A percentile compares a stretch with the other conserved stretches of the same genome.
These are phyloP conservation scores for Sugiyamaella pinicola DNA, from an alignment of 1,139 yeast genomes.

Conservation along the genomic window DNA sequence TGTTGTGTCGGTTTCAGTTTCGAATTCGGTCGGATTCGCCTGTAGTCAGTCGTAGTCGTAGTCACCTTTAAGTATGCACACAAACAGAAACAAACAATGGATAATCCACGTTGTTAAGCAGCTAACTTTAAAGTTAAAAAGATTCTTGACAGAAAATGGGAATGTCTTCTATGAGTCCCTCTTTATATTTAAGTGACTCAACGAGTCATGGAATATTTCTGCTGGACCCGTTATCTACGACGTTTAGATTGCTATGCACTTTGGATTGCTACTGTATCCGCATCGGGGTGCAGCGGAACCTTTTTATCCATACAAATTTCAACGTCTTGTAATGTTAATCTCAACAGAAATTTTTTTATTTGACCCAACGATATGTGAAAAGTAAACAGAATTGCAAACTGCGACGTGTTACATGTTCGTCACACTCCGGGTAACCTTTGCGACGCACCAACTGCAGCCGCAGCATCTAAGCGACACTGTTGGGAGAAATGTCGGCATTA, in stretches of 20 bases:
- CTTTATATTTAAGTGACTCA: background rate
- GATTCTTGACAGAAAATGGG: background rate
- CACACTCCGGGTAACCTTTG: too few relatives aligned
- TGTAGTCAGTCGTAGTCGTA: too few relatives aligned
- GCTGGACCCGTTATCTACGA: background rate
- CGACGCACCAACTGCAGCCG: background rate
- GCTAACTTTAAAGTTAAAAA: background rate
- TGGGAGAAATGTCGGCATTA: too few relatives aligned
- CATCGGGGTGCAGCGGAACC: slow-evolving; percentile 11
- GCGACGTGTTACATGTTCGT: too few relatives aligned
- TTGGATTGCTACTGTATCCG: slow-evolving; percentile 18
- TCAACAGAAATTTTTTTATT: slow-evolving; percentile 6
- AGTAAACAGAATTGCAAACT: background rate
- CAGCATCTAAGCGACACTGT: too few relatives aligned
- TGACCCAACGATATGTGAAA: background rate
- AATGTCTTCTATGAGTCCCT: background rate
- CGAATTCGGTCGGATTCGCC: too few relatives aligned
- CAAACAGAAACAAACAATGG: too few relatives aligned
- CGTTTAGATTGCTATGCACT: slow-evolving; percentile 18
- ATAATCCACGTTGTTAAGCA: background rate
- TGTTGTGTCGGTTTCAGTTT: too few relatives aligned
- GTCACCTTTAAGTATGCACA: too few relatives aligned
- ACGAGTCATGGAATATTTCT: background rate
- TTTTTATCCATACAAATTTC: slow-evolving; percentile 2
- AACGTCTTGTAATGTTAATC: background rate